Evolutionary conservation across 495 filamentous ascomycete species (phyloP), one percentile per base, ranked within the genome.

Genomic region (Articulospora tetracladia): DNA sequence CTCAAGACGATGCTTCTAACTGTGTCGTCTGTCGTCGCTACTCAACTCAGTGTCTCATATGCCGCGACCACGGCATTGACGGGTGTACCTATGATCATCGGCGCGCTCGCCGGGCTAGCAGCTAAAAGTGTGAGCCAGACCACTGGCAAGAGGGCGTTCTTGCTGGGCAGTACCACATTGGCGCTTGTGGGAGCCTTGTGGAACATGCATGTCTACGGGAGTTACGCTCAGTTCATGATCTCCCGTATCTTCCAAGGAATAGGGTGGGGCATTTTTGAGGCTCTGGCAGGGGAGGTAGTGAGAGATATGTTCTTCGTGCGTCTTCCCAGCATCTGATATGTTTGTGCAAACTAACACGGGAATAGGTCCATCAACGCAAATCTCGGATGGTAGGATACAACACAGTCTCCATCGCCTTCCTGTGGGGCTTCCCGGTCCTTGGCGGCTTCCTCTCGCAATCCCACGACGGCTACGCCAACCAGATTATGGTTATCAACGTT

Each of bases 191-290:
- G 75, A 1, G 65, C 70, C 17, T 66, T 76, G 8, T 80, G 76
- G 79, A 80, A 77, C 54, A 81, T 76, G 53, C 70, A 73, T 20
- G 72, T 76, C 10, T 63, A 65, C 30, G 66, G 53, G 56, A 71
- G 68, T 62, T 76, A 75, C 57, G 67, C 57, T 22, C 68, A 78
- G 59, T 77, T 77, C 57, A 76, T 81, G 77, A 68, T 74, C 4
- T 75, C 77, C 17, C 67, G 79, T 28, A 63, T 79, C 20, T 74
- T 81, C 19, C 78, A 81, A 58, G 77, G 77, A 11, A 25, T 81
- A 10, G 79, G 76, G n/a, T 83, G 79, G 79, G 79, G 79, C 27
- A 71, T 73, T 24, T 77, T 80, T 44, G 79, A 83, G 59, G 72
- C 74, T 8, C 65, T 83, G 34, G 71, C 79, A 1, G 61, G 74